Percentiles rank a stretch among this genome's conserved stretches.
phyloP scores from a whole-genome alignment of 495 filamentous ascomycete species.

The Elasticomyces elasticus region DNA sequence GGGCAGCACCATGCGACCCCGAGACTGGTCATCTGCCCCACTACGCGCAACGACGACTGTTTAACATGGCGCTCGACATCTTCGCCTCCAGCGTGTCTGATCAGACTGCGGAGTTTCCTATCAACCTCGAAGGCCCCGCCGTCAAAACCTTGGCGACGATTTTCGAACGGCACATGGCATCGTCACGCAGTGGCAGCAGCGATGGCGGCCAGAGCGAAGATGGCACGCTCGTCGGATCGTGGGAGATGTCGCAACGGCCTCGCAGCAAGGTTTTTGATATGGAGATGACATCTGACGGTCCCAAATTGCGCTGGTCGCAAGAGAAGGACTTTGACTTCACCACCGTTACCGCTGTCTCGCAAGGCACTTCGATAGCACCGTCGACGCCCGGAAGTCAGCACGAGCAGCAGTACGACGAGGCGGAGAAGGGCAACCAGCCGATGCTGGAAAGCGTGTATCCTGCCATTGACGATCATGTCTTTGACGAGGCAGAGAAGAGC shows the following conservation, averaged over 20 bases:
- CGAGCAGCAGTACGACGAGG: neutral
- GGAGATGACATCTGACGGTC: neutral
- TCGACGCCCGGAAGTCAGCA: neutral
- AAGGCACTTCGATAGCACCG: neutral
- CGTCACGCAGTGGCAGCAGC: neutral
- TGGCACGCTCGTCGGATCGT: neutral
- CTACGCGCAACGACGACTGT: conserved; percentile 21
- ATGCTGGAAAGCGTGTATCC: neutral
- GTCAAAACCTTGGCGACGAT: conserved; percentile 17
- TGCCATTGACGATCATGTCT: conserved; percentile 20
- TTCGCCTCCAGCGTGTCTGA: conserved; percentile 28
- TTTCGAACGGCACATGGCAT: conserved; percentile 16
- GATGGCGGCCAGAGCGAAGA: neutral
- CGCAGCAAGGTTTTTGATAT: neutral
- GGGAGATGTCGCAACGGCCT: neutral
- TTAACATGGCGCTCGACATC: conserved; percentile 27
- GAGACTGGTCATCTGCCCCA: conserved; percentile 12
- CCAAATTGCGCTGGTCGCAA: neutral
- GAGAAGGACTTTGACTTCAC: neutral
- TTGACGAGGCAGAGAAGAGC: conserved; percentile 26
- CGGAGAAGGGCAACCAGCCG: conserved; percentile 4
- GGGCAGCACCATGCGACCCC: neutral
- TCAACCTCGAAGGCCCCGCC: conserved; percentile 31
- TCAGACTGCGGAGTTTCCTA: conserved; percentile 27
- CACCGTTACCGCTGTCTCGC: neutral